Base-by-base conservation (phyloP, 2,329 filamentous ascomycete genomes). In the Colletotrichum graminicola region DNA sequence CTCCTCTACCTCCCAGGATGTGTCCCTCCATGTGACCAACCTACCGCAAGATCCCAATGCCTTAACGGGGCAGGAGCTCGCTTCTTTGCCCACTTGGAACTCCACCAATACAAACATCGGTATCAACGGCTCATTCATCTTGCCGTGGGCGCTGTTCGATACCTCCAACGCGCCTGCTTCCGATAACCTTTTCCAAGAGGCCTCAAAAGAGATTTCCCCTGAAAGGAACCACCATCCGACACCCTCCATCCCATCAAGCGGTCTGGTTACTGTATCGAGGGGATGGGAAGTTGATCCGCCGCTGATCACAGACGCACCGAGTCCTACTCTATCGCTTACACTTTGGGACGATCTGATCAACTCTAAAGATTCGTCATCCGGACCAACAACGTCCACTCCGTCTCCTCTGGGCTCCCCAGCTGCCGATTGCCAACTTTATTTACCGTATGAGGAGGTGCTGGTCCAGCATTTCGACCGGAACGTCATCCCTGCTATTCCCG, bases 381-480 rank as follows among this genome's bases (percentile, higher is more conserved):
- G 36, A 8, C 62, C 56, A 1, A 56, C 56, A 16, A 21, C 63
- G 2, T 39, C 67, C n/a, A 29, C 51, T 1, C 32, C 60, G 7
- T 67, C 63, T 7, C 55, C 54, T 10, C 14, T 67, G 11, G 67
- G 63, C 1, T 54, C 52, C n/a, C 49, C 67, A 6, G 39, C 41
- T 0, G 21, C 26, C 12, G 63, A 67, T 36, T 59, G 59, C 11
- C 67, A 45, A 36, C 18, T 71, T 10, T 67, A 63, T 3, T 34
- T 62, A 10, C 63, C 63, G 10, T 29, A 67, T 10, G 67, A 67
- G 26, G 63, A 71, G 16, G 54, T 57, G 1, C 47, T 71, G 12
- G 52, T 71, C 16, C 63, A 67, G 3, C 67, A 71, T 43, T 71
- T 71, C 5, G 63, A 71, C 16, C 61, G 41, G 6, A 71, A 67